Conservation (phyloP, 2,329 filamentous ascomycete species). For the Apiospora phragmitis region DNA sequence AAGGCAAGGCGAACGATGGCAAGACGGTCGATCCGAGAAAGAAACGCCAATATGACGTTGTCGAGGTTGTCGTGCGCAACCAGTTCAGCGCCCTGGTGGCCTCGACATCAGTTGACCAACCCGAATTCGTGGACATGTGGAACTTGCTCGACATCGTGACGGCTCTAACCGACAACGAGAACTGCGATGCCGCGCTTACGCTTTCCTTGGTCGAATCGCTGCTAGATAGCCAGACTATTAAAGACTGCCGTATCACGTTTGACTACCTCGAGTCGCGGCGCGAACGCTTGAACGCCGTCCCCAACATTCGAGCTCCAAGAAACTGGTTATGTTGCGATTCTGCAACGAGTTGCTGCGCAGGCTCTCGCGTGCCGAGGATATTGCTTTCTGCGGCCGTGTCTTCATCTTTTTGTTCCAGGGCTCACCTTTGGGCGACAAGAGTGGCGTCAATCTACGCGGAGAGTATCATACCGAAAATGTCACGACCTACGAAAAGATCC, state of each 20-base stretch:
- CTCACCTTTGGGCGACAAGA: slow-evolving; percentile 94
- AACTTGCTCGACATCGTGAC: slow-evolving; percentile 91
- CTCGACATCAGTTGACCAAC: slow-evolving; percentile 72
- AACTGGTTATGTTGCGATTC: slow-evolving; percentile 83
- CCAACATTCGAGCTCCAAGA: slow-evolving; percentile 58
- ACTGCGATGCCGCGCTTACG: slow-evolving; percentile 75
- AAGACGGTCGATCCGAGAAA: slow-evolving; percentile 31
- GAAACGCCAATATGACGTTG: slow-evolving; percentile 63
- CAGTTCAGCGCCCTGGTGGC: slow-evolving; percentile 78
- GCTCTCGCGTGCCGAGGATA: slow-evolving; percentile 93
- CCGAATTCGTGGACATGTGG: slow-evolving; percentile 83
- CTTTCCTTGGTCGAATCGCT: slow-evolving; percentile 94
- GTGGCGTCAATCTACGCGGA: slow-evolving; percentile 92
- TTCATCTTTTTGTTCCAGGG: slow-evolving; percentile 98
- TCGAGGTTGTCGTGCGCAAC: slow-evolving; percentile 82
- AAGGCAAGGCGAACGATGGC: slow-evolving; percentile 31
- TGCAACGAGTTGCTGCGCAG: slow-evolving; percentile 95
- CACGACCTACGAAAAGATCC: slow-evolving; percentile 73
- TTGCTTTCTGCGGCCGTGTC: slow-evolving; percentile 93
- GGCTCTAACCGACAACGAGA: slow-evolving; percentile 79
- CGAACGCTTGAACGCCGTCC: slow-evolving; percentile 79
- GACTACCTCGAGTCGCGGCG: slow-evolving; percentile 93
- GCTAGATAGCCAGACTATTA: slow-evolving; percentile 91
- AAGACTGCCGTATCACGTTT: slow-evolving; percentile 87
- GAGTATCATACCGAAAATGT: slow-evolving; percentile 96